Base-by-base conservation (phyloP, 2,329 filamentous ascomycete genomes). In the Phyllosticta citribraziliensis region DNA sequence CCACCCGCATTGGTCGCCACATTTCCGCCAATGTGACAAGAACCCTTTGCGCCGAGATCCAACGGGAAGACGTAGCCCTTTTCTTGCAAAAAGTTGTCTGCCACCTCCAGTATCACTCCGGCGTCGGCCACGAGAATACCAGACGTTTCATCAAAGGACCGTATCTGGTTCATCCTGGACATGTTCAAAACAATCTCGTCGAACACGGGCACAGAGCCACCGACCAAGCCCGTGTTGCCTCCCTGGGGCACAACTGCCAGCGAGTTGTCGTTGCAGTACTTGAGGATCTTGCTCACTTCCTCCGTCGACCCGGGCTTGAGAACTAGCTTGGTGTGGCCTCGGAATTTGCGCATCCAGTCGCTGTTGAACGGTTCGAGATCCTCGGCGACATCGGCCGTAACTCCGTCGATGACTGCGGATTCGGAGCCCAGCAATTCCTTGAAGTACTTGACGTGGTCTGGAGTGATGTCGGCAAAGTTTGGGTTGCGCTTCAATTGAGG, bases 321-420 rank as follows among this genome's bases (percentile, higher is more conserved):
- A 4, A 97, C 91, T 25, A 99, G 79, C 70, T 87, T 85, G 64
- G 89, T 86, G 75, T 97, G 91, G 30, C 94, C 95, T 64, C 89
- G 87, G 79, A 96, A 99, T 78, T 99, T 99, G 75, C 89, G 87
- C 92, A 99, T 97, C 94, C 95, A 99, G 77, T 99, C 94, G 72
- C 87, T 85, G 76, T 99, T 99, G 82, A 91, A 99, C 8, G 89
- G 84, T 72, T 94, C 90, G 66, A 97, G 82, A 71, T 97, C 94
- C 68, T 89, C 88, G 2, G 81, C 78, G 14, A 85, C 85, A 74
- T 92, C 85, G 66, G 84, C 75, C 3, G 85, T 89, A 60, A 96
- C 82, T 57, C 90, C 90, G 72, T 97, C 92, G 64, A 97, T 84
- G 57, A 97, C 81, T 1, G 91, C 91, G 40, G 88, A 89, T 40